Evolutionary conservation across 2,329 filamentous ascomycete species (phyloP).

Genomic region (Trichoderma atroviride): DNA sequence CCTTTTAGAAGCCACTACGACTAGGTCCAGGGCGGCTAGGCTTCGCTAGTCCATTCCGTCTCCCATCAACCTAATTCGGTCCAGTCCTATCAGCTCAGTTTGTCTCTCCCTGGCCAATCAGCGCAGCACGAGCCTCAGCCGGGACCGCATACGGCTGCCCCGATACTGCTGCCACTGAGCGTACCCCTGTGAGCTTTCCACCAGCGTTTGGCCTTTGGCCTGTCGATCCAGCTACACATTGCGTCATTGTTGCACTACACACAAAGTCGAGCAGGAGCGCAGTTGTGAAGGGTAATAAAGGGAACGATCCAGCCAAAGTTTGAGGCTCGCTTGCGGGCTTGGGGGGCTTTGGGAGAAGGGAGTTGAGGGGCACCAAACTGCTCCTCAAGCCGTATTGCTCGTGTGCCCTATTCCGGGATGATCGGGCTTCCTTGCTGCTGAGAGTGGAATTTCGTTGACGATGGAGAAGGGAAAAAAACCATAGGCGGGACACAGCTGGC

Average conservation of each 20-base stretch:
- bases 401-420: not conserved
- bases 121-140: conserved; percentile 3
- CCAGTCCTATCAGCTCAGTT: not conserved
- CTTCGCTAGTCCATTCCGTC: not conserved
- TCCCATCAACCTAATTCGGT: not conserved
- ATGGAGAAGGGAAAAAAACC: conserved; percentile 6
- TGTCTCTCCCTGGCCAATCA: conserved; percentile 11
- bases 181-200: conserved; percentile 4
- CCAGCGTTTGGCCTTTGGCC: conserved; percentile 3
- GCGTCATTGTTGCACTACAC: conserved; percentile 1
- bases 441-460: conserved; percentile 8
- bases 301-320: not conserved
- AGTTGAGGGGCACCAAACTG: not conserved
- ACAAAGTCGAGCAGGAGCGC: not conserved
- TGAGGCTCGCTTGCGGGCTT: not conserved
- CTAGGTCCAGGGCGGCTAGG: not conserved
- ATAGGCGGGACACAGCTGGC: conserved; percentile 6
- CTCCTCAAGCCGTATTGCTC: not conserved
- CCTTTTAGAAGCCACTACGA: conserved; percentile 4
- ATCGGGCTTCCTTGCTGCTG: conserved; percentile 15
- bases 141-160: conserved; percentile 10
- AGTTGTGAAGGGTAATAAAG: not conserved
- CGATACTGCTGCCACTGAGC: conserved; percentile 2
- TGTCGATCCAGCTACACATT: conserved; percentile 14
- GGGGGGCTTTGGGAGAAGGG: not conserved